Conservation (phyloP, 768 basidiomycete genomes). For the Hirschioporus abietinus region DNA sequence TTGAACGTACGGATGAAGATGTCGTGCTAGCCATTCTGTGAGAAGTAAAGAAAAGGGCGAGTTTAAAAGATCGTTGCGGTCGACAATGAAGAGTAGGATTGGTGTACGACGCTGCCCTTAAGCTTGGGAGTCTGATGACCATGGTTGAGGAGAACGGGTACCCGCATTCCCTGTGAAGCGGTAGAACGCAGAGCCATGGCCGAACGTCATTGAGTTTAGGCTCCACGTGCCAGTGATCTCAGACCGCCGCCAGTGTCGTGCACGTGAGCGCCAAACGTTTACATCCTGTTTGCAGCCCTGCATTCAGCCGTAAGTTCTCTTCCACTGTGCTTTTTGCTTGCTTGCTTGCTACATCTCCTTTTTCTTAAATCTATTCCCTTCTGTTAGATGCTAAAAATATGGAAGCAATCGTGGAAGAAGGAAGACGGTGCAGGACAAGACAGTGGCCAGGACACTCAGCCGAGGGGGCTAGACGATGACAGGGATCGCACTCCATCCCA, state of each 20-base stretch:
- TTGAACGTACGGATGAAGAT: constrained; percentile 2
- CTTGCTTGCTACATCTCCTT: background rate
- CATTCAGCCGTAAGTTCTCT: background rate
- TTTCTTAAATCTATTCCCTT: background rate
- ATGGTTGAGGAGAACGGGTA: background rate
- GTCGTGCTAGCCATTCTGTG: background rate
- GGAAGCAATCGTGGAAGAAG: constrained; percentile 46
- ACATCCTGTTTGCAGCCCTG: constrained; percentile 1
- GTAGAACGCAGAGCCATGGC: constrained; percentile 37
- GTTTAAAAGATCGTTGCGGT: background rate
- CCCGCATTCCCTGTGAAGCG: background rate
- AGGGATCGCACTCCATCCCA: constrained; percentile 12
- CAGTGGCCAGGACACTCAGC: constrained; percentile 1
- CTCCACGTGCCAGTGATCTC: background rate
- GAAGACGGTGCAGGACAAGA: constrained; percentile 16
- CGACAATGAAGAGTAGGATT: background rate
- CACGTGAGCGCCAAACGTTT: background rate
- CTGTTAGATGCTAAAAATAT: constrained; percentile 42
- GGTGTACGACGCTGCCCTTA: background rate
- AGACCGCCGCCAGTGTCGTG: no score
- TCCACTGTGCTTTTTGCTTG: background rate
- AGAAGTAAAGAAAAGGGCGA: background rate
- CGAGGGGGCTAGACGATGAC: constrained; percentile 11
- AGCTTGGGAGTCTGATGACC: background rate
- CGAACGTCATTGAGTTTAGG: constrained; percentile 34